Percentiles rank a stretch among this genome's conserved stretches.
phyloP scores from a whole-genome alignment of 2,329 filamentous ascomycete species.

The Sporothrix inflata region DNA sequence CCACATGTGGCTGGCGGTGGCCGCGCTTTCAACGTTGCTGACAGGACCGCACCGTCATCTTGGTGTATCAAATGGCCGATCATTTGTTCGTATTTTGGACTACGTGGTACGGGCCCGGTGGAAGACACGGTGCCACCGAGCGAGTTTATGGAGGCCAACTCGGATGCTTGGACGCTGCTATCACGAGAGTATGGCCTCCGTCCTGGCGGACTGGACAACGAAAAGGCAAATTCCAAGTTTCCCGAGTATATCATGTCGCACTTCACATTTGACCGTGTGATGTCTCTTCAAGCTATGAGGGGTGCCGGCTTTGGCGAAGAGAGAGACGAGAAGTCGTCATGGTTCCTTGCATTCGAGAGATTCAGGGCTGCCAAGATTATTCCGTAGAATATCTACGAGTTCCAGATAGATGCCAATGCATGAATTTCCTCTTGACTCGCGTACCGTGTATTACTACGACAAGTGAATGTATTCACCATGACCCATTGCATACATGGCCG shows the following conservation, averaged over 20 bases:
- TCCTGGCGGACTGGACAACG: background rate
- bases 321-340: background rate
- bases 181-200: background rate
- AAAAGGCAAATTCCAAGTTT: background rate
- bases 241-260: background rate
- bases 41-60: background rate
- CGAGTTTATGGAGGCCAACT: background rate
- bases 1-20: background rate
- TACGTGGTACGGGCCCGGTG: background rate
- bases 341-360: background rate
- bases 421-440: too few relatives aligned
- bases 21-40: background rate
- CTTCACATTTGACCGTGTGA: background rate
- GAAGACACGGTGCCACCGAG: background rate
- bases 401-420: too few relatives aligned
- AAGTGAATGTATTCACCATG: too few relatives aligned
- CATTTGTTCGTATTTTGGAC: background rate
- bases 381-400: background rate
- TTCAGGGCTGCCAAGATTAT: background rate
- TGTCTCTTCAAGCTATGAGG: background rate
- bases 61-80: background rate
- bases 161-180: background rate
- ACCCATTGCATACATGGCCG: too few relatives aligned
- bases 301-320: background rate
- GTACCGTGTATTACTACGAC: too few relatives aligned